Base-by-base conservation (phyloP, 2,329 filamentous ascomycete species). In the Capronia americana region DNA sequence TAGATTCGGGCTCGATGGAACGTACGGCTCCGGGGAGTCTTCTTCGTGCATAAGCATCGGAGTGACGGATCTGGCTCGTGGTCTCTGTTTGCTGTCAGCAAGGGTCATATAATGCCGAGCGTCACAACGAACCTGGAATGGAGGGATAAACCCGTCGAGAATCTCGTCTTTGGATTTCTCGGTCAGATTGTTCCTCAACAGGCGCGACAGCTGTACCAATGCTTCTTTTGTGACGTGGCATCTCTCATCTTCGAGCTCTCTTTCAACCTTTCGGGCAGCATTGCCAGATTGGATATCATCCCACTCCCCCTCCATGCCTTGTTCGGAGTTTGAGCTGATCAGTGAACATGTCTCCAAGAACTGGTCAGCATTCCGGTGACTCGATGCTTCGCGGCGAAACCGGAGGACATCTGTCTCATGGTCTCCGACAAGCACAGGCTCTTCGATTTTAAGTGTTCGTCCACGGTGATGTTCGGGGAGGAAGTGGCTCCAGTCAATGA, bases 331-430 rank as follows among this genome's bases (percentile, higher is more conserved):
- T 14, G 41, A 26, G 14, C 50, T 48, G 20, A 55, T 28, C 57
- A 48, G 38, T 20, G 51, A 26, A n/a, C 26, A 46, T 24, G 34
- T 44, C 38, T 48, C 59, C 11, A 68, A 23, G 4, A 59, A 38
- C 5, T n/a, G 23, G 23, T 59, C 26, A 6, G 56, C 7, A 10
- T 61, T 57, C 8, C 34, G 32, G 4, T 53, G 28, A 23, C 30
- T 48, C 24, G 46, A 51, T 10, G 63, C 46, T 8, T 57, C 63
- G 30, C 63, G 73, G 17, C 73, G 74, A 65, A 85, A 81, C 3
- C 66, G 66, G n/a, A 74, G 67, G 60, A 84, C 68, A 69, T 85
- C 83, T 26, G 79, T 70, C 41, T 82, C 79, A 66, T 81, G 75
- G 68, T 85, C 82, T 2, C 75, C 77, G 2, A 63, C 51, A 44